Percentiles rank a stretch among this genome's conserved stretches.
Evolutionary conservation across 345 rosid species (phyloP).

Genomic region (thale cress (Arabidopsis thaliana)): TAIR10.1 NC_003074.8:6128501-6129000

Average conservation of each 20-base stretch:
- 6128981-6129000: slow-evolving; percentile 89
- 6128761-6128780: background rate
- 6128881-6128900: slow-evolving; percentile 13
- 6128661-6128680: background rate
- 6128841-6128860: background rate
- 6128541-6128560: background rate
- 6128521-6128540: slow-evolving; percentile 2
- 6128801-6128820: slow-evolving; percentile 34
- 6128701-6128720: slow-evolving; percentile 1
- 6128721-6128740: slow-evolving; percentile 14
- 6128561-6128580: background rate
- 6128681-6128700: slow-evolving; percentile 1
- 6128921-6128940: background rate
- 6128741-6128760: slow-evolving; percentile 5
- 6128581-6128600: background rate
- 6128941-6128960: slow-evolving; percentile 24
- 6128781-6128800: background rate
- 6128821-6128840: slow-evolving; percentile 13
- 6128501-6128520: background rate
- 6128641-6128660: background rate
- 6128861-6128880: slow-evolving; percentile 31
- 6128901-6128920: slow-evolving; percentile 23
- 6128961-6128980: slow-evolving; percentile 37
- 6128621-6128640: background rate
- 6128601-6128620: background rate